Conservation (phyloP, 495 filamentous ascomycete species). For the Collariella sp. region DNA sequence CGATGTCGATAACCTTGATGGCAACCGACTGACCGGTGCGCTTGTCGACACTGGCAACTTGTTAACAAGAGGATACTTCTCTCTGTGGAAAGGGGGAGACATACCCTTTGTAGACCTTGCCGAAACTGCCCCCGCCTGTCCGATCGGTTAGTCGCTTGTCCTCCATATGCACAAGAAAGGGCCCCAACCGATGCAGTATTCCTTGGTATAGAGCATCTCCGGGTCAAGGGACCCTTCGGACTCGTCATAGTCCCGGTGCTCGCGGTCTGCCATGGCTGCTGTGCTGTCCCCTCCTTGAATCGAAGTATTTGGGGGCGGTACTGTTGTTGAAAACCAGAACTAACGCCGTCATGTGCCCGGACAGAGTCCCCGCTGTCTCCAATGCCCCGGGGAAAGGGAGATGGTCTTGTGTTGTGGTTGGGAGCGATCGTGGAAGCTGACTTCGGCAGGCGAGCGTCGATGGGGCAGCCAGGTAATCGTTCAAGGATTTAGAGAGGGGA, state of each 20-base stretch:
- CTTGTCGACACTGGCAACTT: constrained; percentile 61
- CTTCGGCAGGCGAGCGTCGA: too few species aligned
- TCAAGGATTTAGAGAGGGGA: too few species aligned
- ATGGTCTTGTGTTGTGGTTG: too few species aligned
- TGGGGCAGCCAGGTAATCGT: too few species aligned
- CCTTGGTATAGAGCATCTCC: constrained; percentile 82
- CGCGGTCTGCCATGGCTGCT: constrained; percentile 33
- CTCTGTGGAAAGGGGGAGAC: constrained; percentile 11
- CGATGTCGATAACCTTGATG: constrained; percentile 96
- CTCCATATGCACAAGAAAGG: not conserved
- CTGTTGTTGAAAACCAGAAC: too few species aligned
- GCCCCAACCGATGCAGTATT: constrained; percentile 77
- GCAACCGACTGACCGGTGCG: constrained; percentile 78
- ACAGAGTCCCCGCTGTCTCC: too few species aligned
- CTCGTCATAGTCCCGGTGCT: constrained; percentile 32
- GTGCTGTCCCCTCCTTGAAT: not conserved
- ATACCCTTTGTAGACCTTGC: constrained; percentile 92
- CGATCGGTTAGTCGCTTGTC: constrained; percentile 1
- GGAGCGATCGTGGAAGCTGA: too few species aligned
- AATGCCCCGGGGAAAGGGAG: too few species aligned
- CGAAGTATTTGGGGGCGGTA: not conserved
- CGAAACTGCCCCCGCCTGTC: constrained; percentile 78
- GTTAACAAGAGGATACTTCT: constrained; percentile 27
- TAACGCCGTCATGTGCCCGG: too few species aligned
- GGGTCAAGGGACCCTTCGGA: constrained; percentile 56